A percentile compares a stretch with the other conserved stretches of the same genome.
These are phyloP conservation scores for Penicillium herquei DNA, from an alignment of 495 filamentous ascomycete species.

Conservation along the genomic window DNA sequence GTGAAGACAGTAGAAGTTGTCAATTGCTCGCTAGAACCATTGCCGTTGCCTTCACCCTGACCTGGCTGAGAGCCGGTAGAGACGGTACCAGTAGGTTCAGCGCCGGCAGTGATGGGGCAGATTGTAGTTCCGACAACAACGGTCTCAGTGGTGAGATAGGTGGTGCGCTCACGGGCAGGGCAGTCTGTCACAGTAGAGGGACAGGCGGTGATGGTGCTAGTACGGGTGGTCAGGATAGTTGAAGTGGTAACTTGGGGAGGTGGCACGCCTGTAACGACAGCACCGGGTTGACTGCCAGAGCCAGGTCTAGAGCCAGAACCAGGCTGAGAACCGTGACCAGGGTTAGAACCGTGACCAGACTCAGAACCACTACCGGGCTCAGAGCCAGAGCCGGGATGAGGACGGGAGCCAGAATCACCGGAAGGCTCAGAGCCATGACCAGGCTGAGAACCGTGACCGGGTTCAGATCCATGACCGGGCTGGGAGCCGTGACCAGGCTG, in stretches of 20 bases:
- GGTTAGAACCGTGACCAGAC: background rate
- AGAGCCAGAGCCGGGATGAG: slow-evolving; percentile 4
- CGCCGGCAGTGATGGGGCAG: slow-evolving; percentile 8
- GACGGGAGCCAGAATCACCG: background rate
- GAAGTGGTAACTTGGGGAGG: slow-evolving; percentile 25
- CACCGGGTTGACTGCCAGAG: background rate
- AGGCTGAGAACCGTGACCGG: background rate
- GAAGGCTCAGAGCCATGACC: background rate
- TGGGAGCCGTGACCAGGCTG: background rate
- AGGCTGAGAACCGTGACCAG: background rate
- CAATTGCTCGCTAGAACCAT: background rate
- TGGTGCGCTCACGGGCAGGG: slow-evolving; percentile 8
- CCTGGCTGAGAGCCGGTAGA: background rate
- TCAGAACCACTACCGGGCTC: background rate
- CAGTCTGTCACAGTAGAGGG: slow-evolving; percentile 25
- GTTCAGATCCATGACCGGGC: background rate
- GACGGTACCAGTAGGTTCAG: slow-evolving; percentile 4
- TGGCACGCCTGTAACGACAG: background rate
- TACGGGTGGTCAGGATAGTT: slow-evolving; percentile 30
- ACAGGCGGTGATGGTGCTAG: slow-evolving; percentile 32
- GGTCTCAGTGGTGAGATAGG: slow-evolving; percentile 7
- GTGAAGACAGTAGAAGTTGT: slow-evolving; percentile 16
- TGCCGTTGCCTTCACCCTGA: background rate
- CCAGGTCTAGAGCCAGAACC: background rate
- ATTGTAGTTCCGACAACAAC: slow-evolving; percentile 4